phyloP scores from a whole-genome alignment of 176 grass and related monocot species.

The Rhynchospora tenuis region DNA sequence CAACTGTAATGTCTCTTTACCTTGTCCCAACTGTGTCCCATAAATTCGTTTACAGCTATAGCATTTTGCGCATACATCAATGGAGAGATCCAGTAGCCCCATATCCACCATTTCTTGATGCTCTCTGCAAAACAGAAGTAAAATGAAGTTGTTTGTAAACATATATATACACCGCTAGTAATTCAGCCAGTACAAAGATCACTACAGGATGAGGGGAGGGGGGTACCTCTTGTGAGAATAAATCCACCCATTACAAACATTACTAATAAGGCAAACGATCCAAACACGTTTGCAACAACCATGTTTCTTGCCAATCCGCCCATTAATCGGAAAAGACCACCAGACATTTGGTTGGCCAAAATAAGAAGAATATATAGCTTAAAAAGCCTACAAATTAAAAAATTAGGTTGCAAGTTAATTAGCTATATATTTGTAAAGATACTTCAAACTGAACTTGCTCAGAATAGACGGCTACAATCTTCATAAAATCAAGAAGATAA shows the following conservation, averaged over 20 bases:
- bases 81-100: slow-evolving; percentile 94
- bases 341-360: slow-evolving; percentile 60
- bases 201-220: too few species aligned
- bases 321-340: slow-evolving; percentile 50
- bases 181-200: background rate
- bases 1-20: background rate
- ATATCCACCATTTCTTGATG: slow-evolving; percentile 96
- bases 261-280: slow-evolving; percentile 47
- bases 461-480: background rate
- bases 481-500: background rate
- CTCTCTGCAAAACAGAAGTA: slow-evolving; percentile 37
- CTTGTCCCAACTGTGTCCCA: slow-evolving; percentile 80
- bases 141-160: slow-evolving; percentile 3
- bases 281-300: slow-evolving; percentile 66
- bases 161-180: background rate
- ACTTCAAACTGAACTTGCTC: background rate
- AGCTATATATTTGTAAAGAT: background rate
- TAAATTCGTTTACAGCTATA: slow-evolving; percentile 67
- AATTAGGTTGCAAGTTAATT: background rate
- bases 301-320: slow-evolving; percentile 49
- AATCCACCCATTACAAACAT: slow-evolving; percentile 43
- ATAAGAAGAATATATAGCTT: slow-evolving; percentile 78
- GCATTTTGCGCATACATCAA: slow-evolving; percentile 81
- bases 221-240: slow-evolving; percentile 41
- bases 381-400: slow-evolving; percentile 41